Percentiles rank a stretch among this genome's conserved stretches.
Evolutionary conservation across 2,329 filamentous ascomycete genomes (phyloP).

Genomic region (Massarina eburnea): DNA sequence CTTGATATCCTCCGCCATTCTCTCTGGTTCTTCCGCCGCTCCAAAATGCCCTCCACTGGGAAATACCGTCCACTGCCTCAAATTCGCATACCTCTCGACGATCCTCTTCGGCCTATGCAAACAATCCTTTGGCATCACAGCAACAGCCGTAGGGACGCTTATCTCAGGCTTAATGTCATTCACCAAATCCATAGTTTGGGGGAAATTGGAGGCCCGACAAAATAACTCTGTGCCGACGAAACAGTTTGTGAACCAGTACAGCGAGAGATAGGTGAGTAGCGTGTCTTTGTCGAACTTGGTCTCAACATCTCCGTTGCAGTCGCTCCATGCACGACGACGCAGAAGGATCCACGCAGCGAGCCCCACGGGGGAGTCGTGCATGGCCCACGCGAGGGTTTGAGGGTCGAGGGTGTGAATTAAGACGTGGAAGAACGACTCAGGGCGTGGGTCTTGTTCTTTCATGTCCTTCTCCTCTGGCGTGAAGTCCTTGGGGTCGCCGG

Average conservation of each 20-base stretch:
- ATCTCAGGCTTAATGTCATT: slow-evolving; percentile 12
- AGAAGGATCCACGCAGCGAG: slow-evolving; percentile 5
- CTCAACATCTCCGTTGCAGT: slow-evolving; percentile 8
- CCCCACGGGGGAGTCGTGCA: slow-evolving; percentile 9
- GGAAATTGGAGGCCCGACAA: slow-evolving; percentile 9
- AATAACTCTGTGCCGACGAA: slow-evolving; percentile 8
- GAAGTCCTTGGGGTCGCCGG: slow-evolving; percentile 2
- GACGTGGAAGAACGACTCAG: slow-evolving; percentile 1
- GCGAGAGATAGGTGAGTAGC: slow-evolving; percentile 7
- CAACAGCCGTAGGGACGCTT: slow-evolving; percentile 11
- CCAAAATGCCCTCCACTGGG: slow-evolving; percentile 11
- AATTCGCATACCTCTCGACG: slow-evolving; percentile 6
- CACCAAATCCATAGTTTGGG: slow-evolving; percentile 5
- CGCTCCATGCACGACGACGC: slow-evolving; percentile 6
- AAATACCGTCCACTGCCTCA: slow-evolving; percentile 11
- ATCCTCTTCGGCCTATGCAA: slow-evolving; percentile 6
- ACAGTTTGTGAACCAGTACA: slow-evolving; percentile 12
- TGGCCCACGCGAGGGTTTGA: slow-evolving; percentile 6
- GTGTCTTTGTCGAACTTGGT: slow-evolving; percentile 9
- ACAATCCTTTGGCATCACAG: slow-evolving; percentile 9
- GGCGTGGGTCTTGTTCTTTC: slow-evolving; percentile 1
- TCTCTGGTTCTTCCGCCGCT: slow-evolving; percentile 5
- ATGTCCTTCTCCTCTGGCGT: slow-evolving; percentile 3
- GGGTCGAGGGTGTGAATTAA: slow-evolving; percentile 5
- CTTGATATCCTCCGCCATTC: slow-evolving; percentile 4